Base-by-base conservation (phyloP, 23 red algal genomes). In the Pyropia haitanensis region DNA sequence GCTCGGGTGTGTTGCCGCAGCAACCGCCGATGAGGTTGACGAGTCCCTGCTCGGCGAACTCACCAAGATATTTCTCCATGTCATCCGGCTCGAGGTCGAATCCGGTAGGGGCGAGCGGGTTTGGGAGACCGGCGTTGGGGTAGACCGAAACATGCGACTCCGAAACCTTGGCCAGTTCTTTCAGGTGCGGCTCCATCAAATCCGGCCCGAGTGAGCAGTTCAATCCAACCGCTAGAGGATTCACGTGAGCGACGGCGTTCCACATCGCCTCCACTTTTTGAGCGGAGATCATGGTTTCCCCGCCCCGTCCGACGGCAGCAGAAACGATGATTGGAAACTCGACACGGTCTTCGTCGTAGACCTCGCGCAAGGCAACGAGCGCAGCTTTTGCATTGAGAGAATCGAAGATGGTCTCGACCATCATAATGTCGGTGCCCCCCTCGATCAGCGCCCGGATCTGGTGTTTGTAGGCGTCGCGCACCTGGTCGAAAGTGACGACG, bases 361-460 rank as follows among this genome's bases (percentile, higher is more conserved):
- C 78, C 60, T 89, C 33, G 16, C 78, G 61, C 29, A 89, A 78
- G n/a, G 74, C 73, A 64, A 73, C 78, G 24, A 89, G 58, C 50
- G 84, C 84, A 6, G 84, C 84, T 31, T 79, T 78, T 27, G 84
- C 84, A 33, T 89, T 89, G 27, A 89, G 73, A 22, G 84, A 78
- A 39, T 89, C 84, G 52, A 89, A 89, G 65, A 89, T 79, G 20
- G 84, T 89, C 44, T 89, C 84, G 21, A 89, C 84, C 14, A 89
- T 58, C 4, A 89, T 63, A 2, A 89, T 68, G 23, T 89, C 73
- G 33, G 72, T 72, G 56, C 64, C 49, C 7, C 84, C 84, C 58
- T 89, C 73, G 31, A 67, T 64, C 16, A 89, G 60, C 12, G 63
- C 84, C 14, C 63, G 27, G 3, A 89, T 60, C 33, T 89, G 84